Percentiles rank a stretch among this genome's conserved stretches.
phyloP scores from a whole-genome alignment of 148 eudicot species.

The Polygonum maritimum region DNA sequence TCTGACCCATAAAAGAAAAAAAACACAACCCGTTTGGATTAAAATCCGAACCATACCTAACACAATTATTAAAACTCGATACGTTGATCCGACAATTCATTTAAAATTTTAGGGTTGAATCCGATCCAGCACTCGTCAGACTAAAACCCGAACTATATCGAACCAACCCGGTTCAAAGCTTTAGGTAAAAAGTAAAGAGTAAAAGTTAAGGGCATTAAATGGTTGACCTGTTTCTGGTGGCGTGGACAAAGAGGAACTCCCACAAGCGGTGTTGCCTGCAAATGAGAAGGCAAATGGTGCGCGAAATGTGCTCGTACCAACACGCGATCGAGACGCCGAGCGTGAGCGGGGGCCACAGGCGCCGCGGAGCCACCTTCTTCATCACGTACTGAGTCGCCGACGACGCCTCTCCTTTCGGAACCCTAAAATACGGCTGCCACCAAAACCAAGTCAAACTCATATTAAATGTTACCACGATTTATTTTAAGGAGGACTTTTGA shows the following conservation, averaged over 20 bases:
- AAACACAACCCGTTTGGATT: no score
- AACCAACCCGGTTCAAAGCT: no score
- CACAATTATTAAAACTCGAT: no score
- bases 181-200: neutral
- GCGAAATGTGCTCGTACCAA: conserved; percentile 89
- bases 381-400: conserved; percentile 66
- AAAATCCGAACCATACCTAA: no score
- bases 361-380: conserved; percentile 66
- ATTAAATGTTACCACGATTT: no score
- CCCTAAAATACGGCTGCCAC: conserved; percentile 76
- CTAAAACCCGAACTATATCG: no score
- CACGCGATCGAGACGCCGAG: conserved; percentile 76
- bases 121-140: no score
- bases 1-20: no score
- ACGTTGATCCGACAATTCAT: no score
- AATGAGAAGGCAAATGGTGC: conserved; percentile 59
- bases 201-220: neutral
- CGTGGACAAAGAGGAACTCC: conserved; percentile 71
- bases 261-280: conserved; percentile 73
- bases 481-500: no score
- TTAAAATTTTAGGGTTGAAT: no score
- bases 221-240: conserved; percentile 71
- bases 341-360: conserved; percentile 73
- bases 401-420: conserved; percentile 69
- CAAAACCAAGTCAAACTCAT: neutral